Percentiles rank a stretch among this genome's conserved stretches.
Evolutionary conservation across 1,284 basidiomycete species (phyloP).

Genomic region (Cryptococcus wingfieldii): DNA sequence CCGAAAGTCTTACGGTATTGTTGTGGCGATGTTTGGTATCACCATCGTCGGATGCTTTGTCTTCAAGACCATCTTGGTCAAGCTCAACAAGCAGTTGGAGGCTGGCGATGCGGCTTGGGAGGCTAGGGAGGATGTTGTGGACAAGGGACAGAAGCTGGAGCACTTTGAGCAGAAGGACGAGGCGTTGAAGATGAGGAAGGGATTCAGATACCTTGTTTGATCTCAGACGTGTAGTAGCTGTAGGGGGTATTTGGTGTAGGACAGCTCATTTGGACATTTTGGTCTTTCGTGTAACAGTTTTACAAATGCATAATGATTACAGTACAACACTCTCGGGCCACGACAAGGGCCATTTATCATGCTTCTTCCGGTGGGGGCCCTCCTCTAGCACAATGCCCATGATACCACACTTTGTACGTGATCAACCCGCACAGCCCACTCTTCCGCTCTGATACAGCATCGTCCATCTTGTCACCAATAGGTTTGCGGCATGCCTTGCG

Average conservation of each 20-base stretch:
- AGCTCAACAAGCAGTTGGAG: constrained; percentile 38
- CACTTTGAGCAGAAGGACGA: constrained; percentile 42
- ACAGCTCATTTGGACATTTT: not conserved
- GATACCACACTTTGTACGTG: no score
- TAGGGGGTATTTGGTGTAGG: not conserved
- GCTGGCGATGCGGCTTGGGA: constrained; percentile 32
- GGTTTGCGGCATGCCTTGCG: no score
- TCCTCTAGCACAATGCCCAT: not conserved
- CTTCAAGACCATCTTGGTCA: constrained; percentile 32
- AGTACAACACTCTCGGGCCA: not conserved
- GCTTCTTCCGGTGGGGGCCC: no score
- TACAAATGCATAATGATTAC: not conserved
- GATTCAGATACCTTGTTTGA: constrained; percentile 51
- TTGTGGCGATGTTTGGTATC: constrained; percentile 33
- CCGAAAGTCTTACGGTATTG: constrained; percentile 40
- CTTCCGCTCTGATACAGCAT: no score
- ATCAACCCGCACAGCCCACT: no score
- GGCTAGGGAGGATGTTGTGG: constrained; percentile 18
- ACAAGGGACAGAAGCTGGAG: constrained; percentile 50
- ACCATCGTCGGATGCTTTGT: constrained; percentile 29
- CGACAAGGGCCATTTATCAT: not conserved
- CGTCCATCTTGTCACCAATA: no score
- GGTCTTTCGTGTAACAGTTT: no score
- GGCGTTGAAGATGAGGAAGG: constrained; percentile 46
- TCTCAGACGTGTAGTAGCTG: not conserved